These are phyloP conservation scores for Pseudopithomyces maydicus DNA, from an alignment of 2,329 filamentous ascomycete genomes.

Conservation along the genomic window DNA sequence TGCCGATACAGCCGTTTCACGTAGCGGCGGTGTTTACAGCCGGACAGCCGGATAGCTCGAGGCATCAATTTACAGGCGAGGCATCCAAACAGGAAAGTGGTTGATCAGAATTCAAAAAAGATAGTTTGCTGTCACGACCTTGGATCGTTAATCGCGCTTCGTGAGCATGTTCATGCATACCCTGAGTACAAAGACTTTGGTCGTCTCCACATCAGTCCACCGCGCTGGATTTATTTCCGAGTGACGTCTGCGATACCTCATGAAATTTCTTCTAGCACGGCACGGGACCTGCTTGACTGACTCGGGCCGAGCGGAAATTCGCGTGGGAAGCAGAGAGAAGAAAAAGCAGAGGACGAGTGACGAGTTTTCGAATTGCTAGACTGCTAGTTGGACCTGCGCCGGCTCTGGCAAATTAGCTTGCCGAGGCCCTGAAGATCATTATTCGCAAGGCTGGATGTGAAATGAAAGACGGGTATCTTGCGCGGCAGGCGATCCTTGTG, in stretches of 20 bases:
- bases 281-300: slow-evolving; percentile 4
- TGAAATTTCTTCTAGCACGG: slow-evolving; percentile 14
- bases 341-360: neutral
- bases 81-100: neutral
- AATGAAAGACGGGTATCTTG: neutral
- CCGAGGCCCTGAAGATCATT: slow-evolving; percentile 11
- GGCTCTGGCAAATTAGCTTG: slow-evolving; percentile 2
- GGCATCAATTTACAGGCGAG: neutral
- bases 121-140: no score
- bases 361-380: slow-evolving; percentile 4
- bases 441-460: neutral
- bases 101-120: no score
- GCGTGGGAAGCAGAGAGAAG: neutral
- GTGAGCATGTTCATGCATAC: neutral
- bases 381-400: neutral
- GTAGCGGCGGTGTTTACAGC: neutral
- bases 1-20: neutral
- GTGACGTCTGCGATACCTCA: slow-evolving; percentile 17
- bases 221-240: slow-evolving; percentile 9
- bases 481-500: neutral
- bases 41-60: neutral
- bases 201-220: slow-evolving; percentile 21
- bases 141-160: neutral
- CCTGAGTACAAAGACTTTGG: slow-evolving; percentile 10
- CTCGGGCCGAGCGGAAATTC: neutral